These are phyloP conservation scores for Ilyonectria robusta DNA, from an alignment of 2,329 filamentous ascomycete species.

Conservation along the genomic window DNA sequence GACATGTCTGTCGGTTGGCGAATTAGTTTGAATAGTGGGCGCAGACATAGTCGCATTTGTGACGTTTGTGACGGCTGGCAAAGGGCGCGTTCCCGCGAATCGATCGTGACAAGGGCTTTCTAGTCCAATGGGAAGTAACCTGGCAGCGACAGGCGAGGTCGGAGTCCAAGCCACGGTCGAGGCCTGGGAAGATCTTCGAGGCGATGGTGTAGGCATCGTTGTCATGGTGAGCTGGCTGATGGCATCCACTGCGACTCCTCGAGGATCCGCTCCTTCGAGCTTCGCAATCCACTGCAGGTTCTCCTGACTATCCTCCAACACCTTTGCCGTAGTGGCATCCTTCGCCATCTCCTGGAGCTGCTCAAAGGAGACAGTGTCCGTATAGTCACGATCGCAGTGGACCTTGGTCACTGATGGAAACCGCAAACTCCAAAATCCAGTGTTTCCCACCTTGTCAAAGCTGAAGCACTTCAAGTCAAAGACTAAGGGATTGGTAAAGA, in stretches of 20 bases:
- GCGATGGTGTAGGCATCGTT: slow-evolving; percentile 54
- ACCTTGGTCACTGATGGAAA: slow-evolving; percentile 85
- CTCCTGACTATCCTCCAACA: slow-evolving; percentile 71
- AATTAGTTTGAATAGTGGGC: neutral
- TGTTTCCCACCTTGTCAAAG: slow-evolving; percentile 80
- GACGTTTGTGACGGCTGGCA: slow-evolving; percentile 13
- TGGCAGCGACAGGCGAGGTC: slow-evolving; percentile 29
- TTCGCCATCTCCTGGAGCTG: slow-evolving; percentile 78
- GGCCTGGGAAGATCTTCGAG: slow-evolving; percentile 46
- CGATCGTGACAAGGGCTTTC: slow-evolving; percentile 2
- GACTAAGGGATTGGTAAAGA: slow-evolving; percentile 80
- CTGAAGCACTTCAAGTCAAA: slow-evolving; percentile 86
- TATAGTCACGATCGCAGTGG: slow-evolving; percentile 80
- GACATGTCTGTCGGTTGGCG: neutral
- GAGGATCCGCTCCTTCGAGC: slow-evolving; percentile 69
- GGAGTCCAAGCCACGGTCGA: slow-evolving; percentile 38
- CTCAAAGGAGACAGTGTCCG: slow-evolving; percentile 77
- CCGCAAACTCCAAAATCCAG: slow-evolving; percentile 79
- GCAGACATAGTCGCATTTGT: slow-evolving; percentile 33
- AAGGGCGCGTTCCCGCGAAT: neutral
- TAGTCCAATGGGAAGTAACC: neutral
- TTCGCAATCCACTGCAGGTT: slow-evolving; percentile 72
- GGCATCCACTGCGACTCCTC: slow-evolving; percentile 58
- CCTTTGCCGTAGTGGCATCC: slow-evolving; percentile 65
- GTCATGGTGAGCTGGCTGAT: slow-evolving; percentile 62